Evolutionary conservation across 306 rosid genomes (phyloP).

Genomic region (Biancaea sappan): DNA sequence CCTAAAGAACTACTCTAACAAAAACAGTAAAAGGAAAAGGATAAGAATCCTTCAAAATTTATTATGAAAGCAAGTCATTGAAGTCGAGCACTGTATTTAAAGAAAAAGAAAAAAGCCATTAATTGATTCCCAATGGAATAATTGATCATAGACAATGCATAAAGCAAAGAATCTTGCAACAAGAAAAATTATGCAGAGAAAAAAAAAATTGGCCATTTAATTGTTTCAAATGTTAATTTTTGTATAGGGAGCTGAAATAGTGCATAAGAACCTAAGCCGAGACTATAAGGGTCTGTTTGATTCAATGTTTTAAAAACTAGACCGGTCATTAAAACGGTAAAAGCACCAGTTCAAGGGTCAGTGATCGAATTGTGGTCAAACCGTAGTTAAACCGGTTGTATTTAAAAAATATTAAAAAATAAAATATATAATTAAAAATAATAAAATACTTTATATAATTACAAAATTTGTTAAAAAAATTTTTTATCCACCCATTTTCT

Average conservation of each 20-base stretch:
- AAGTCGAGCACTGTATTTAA: neutral
- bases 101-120: neutral
- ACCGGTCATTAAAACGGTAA: too few species aligned
- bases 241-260: neutral
- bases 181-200: neutral
- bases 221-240: neutral
- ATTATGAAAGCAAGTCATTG: neutral
- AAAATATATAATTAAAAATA: too few species aligned
- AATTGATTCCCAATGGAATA: neutral
- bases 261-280: neutral
- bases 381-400: too few species aligned
- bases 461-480: too few species aligned
- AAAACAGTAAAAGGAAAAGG: neutral
- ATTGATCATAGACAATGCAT: neutral
- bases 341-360: too few species aligned
- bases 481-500: too few species aligned
- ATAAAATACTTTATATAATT: too few species aligned
- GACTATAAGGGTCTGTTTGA: too few species aligned
- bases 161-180: constrained; percentile 1
- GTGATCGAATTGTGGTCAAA: too few species aligned
- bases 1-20: constrained; percentile 4
- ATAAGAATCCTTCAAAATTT: neutral
- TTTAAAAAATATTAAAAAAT: too few species aligned
- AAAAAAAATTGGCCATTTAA: neutral
- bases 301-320: too few species aligned